Base-by-base conservation (phyloP, 2,329 filamentous ascomycete species). In the Sporothrix mexicana region DNA sequence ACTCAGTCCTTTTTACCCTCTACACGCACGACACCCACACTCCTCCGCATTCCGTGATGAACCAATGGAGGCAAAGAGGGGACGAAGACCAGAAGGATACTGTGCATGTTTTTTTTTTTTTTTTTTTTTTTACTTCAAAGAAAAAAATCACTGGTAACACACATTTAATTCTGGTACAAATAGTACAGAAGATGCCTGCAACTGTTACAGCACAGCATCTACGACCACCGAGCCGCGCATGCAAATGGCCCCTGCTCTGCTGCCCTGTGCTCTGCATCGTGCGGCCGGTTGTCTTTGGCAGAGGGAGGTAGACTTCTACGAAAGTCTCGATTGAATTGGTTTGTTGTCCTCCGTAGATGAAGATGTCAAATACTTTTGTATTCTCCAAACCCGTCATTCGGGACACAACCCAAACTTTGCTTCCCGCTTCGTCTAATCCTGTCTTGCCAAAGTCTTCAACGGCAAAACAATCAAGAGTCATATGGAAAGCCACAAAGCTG, bases 191-290 rank as follows among this genome's bases (percentile, higher is more conserved):
- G 30, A 36, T 5, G 30, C 30, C 30, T 36, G 30, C 7, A 36
- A 36, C 30, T 36, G 30, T 36, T 36, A 47, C 10, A 17, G 45
- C 17, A 53, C 49, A 30, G n/a, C 30, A n/a, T 30, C 10, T 30
- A 41, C 25, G 1, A 41, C 15, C 25, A 41, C 25, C 57, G 68
- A 55, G 53, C 49, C 30, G 30, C 15, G 8, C 49, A 53, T 41
- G 47, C 47, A 55, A 20, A 67, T 67, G 62, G 62, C 20, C 62
- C 62, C 20, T 67, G 62, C 45, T 23, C 30, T 41, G 36, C 30
- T 13, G 36, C 36, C 59, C 59, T 43, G 59, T 62, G 59, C 59
- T 47, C 41, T 66, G 62, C 62, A 15, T 66, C 20, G 55, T 59
- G 23, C 9, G 15, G 23, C 55, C 17, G 51, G 47, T 17, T 13